Evolutionary conservation across 306 rosid genomes (phyloP), one percentile per base, ranked within the genome.

Genomic region (Arachis hypogaea): DNA sequence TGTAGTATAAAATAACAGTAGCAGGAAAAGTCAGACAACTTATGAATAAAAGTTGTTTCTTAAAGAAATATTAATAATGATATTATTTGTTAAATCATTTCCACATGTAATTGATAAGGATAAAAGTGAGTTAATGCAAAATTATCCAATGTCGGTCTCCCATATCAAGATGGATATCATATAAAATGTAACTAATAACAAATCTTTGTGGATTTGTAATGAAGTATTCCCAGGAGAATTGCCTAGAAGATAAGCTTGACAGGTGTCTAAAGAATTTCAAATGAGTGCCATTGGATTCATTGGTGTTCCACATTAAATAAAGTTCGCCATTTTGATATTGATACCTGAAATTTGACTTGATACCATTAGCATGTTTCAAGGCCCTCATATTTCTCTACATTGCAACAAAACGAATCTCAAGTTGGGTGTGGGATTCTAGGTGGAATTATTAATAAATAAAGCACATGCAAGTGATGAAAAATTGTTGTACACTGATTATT

Each of bases 241-340:
- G 30, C 7, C 16, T 59, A 12, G 28, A 22, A 56, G 47, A 28
- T 57, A 43, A 62, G 44, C 49, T 38, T 46, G 68, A 14, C 4
- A 28, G 49, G 51, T 58, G 62, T 47, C 44, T 41, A 64, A 78
- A 33, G 5, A 10, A 18, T 12, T 49, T 65, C 28, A 22, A 58
- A n/a, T 11, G 57, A 47, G 59, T 78, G 62, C 62, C 38, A 6
- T 51, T 72, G 43, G 63, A 69, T 59, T 46, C 28, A 1, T 22
- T 22, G 57, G 38, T 18, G 11, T 40, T 46, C 42, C 22, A 56
- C 50, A 66, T 38, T 52, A 40, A 36, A 55, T 22, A 22, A 22
- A 22, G 47, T 59, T 67, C 33, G 68, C 41, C 62, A 38, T 75
- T 45, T 66, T 57, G 45, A 74, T 56, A 10, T 40, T 49, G 55